These are phyloP conservation scores for Aspergillus ellipticus DNA, from an alignment of 495 filamentous ascomycete genomes.

Conservation along the genomic window DNA sequence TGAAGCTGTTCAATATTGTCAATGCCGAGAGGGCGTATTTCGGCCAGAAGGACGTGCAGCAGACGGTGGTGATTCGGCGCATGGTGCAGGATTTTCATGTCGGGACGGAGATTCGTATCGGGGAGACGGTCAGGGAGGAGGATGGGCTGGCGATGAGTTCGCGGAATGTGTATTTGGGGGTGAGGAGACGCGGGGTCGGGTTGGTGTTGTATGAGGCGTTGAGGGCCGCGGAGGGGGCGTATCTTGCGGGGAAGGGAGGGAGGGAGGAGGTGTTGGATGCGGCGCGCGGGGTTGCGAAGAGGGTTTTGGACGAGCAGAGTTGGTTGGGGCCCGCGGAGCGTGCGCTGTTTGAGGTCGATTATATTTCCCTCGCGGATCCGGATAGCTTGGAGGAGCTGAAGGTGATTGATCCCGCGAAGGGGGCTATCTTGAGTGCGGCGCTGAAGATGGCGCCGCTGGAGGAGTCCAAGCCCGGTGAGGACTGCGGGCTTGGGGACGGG, in stretches of 20 bases:
- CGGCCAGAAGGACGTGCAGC: slow-evolving; percentile 97
- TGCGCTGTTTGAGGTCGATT: slow-evolving; percentile 78
- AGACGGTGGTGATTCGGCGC: slow-evolving; percentile 82
- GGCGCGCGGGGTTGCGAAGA: slow-evolving; percentile 51
- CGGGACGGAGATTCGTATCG: slow-evolving; percentile 69
- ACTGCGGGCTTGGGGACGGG: slow-evolving; percentile 64
- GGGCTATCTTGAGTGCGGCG: slow-evolving; percentile 83
- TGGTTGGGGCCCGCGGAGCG: slow-evolving; percentile 57
- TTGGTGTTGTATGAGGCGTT: slow-evolving; percentile 67
- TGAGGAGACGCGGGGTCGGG: slow-evolving; percentile 65
- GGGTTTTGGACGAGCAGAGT: slow-evolving; percentile 57
- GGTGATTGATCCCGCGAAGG: slow-evolving; percentile 59
- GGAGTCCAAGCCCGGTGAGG: slow-evolving; percentile 61
- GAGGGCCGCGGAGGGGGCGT: slow-evolving; percentile 64
- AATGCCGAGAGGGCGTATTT: slow-evolving; percentile 89
- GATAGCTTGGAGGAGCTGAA: slow-evolving; percentile 74
- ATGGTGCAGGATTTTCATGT: slow-evolving; percentile 87
- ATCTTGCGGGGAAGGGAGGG: slow-evolving; percentile 50
- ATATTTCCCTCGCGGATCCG: slow-evolving; percentile 82
- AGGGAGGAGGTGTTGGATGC: slow-evolving; percentile 65
- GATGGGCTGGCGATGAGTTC: slow-evolving; percentile 94
- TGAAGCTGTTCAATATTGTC: slow-evolving; percentile 94
- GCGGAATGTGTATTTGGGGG: slow-evolving; percentile 88
- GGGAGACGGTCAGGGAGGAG: slow-evolving; percentile 67
- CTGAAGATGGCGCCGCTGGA: slow-evolving; percentile 85